Conservation (phyloP, 768 basidiomycete species). For the Termitomyces sp. region DNA sequence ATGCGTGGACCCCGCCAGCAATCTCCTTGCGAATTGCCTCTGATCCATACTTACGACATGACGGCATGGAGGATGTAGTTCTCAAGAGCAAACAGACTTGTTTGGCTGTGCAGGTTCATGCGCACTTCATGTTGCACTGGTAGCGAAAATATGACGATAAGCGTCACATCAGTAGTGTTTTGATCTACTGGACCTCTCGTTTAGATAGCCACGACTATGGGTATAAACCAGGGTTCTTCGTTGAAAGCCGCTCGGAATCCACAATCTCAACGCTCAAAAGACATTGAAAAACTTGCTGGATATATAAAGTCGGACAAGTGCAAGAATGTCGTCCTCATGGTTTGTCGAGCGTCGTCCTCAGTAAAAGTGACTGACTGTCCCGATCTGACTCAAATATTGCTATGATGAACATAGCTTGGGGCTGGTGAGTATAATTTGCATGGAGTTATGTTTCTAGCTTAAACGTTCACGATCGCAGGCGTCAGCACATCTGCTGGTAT, state of each 20-base stretch:
- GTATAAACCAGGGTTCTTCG: neutral
- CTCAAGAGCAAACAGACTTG: neutral
- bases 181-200: neutral
- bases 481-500: constrained; percentile 80
- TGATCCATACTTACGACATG: too few relatives aligned
- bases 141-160: neutral
- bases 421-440: constrained; percentile 42
- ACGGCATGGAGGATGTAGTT: too few relatives aligned
- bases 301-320: constrained; percentile 68
- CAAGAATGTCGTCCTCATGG: constrained; percentile 71
- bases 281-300: constrained; percentile 46
- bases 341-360: constrained; percentile 24
- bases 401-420: constrained; percentile 41
- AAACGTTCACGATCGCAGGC: constrained; percentile 30
- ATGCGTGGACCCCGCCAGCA: too few relatives aligned
- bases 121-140: too few relatives aligned
- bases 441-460: too few relatives aligned
- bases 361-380: neutral
- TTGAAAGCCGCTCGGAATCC: neutral
- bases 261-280: constrained; percentile 14
- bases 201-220: neutral
- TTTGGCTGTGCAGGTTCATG: neutral
- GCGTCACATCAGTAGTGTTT: neutral
- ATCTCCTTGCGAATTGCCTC: too few relatives aligned
- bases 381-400: neutral